phyloP scores from a whole-genome alignment of 805 yeast genomes.

The Millerozyma miso region DNA sequence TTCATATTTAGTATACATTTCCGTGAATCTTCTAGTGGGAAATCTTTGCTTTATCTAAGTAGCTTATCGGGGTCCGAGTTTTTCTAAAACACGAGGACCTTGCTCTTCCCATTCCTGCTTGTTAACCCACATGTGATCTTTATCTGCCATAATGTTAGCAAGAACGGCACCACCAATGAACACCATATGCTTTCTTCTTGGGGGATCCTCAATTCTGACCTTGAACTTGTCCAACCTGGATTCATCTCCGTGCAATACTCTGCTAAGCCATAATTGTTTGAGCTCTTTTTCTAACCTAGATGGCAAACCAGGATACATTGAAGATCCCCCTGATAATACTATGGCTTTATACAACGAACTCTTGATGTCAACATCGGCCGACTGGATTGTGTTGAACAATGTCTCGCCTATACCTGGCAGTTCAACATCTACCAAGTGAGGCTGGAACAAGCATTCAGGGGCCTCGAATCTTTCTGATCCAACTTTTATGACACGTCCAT shows the following conservation, averaged over 20 bases:
- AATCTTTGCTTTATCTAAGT: neutral
- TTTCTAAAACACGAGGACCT: slow-evolving; percentile 79
- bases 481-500: slow-evolving; percentile 88
- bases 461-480: slow-evolving; percentile 97
- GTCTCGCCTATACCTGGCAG: slow-evolving; percentile 96
- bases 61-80: slow-evolving; percentile 83
- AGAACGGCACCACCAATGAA: slow-evolving; percentile 98
- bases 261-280: slow-evolving; percentile 92
- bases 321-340: slow-evolving; percentile 95
- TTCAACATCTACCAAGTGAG: slow-evolving; percentile 89
- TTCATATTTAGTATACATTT: neutral
- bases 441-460: slow-evolving; percentile 96
- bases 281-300: slow-evolving; percentile 92
- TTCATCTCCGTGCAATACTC: slow-evolving; percentile 84
- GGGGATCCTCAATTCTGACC: slow-evolving; percentile 97
- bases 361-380: slow-evolving; percentile 92
- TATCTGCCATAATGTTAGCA: slow-evolving; percentile 97
- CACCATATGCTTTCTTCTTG: slow-evolving; percentile 98
- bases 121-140: slow-evolving; percentile 96
- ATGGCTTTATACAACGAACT: slow-evolving; percentile 85
- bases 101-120: slow-evolving; percentile 98
- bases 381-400: slow-evolving; percentile 85
- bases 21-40: neutral
- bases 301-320: slow-evolving; percentile 98
- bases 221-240: slow-evolving; percentile 85